These are phyloP conservation scores for Metschnikowia aberdeeniae DNA, from an alignment of 805 yeast species.

Conservation along the genomic window DNA sequence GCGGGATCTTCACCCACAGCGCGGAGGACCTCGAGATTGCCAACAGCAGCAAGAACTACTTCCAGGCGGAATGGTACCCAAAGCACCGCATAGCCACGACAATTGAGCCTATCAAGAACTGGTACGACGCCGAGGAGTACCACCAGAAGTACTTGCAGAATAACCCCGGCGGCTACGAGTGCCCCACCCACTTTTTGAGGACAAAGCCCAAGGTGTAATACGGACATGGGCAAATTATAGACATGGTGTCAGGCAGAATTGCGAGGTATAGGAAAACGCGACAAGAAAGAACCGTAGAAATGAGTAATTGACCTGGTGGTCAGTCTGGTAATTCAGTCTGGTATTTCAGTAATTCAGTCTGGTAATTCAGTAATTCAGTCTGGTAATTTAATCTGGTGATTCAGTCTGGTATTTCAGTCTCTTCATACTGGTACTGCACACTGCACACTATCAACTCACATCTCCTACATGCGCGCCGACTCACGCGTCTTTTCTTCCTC, in stretches of 20 bases:
- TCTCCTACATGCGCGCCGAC: no score
- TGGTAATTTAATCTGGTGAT: no score
- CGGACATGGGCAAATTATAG: background rate
- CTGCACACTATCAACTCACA: no score
- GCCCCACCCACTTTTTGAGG: slow-evolving; percentile 85
- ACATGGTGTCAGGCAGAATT: slow-evolving; percentile 1
- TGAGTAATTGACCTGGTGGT: no score
- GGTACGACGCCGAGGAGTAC: slow-evolving; percentile 94
- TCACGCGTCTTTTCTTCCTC: no score
- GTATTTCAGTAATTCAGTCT: no score
- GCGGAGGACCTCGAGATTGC: slow-evolving; percentile 49
- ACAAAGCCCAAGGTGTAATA: slow-evolving; percentile 45
- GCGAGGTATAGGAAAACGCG: no score
- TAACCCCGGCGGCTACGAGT: slow-evolving; percentile 84
- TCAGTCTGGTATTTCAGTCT: no score
- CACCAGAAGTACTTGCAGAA: slow-evolving; percentile 79
- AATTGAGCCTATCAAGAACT: slow-evolving; percentile 62
- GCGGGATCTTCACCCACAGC: slow-evolving; percentile 67
- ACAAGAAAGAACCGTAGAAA: no score
- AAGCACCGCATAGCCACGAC: slow-evolving; percentile 62
- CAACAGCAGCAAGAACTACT: slow-evolving; percentile 41
- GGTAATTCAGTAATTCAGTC: no score
- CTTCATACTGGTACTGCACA: no score
- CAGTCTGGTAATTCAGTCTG: no score
- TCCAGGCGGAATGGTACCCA: slow-evolving; percentile 77